Conservation (phyloP, 768 basidiomycete genomes). For the Trichaptum fuscoviolaceum region DNA sequence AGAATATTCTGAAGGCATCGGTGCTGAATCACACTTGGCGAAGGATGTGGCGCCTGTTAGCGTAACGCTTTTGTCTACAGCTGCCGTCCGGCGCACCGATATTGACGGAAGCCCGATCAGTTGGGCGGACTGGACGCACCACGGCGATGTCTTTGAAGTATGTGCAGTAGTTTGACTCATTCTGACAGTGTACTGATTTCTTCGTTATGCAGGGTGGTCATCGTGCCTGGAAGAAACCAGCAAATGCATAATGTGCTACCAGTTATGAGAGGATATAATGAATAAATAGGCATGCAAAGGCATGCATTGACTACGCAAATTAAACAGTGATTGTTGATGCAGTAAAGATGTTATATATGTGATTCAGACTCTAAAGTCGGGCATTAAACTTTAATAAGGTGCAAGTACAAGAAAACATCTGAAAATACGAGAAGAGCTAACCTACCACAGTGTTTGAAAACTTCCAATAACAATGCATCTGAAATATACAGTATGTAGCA, state of each 20-base stretch:
- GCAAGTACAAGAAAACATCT: too few species aligned
- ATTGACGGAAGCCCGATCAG: slow-evolving; percentile 15
- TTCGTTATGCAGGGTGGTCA: not conserved
- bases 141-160: slow-evolving; percentile 19
- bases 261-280: not conserved
- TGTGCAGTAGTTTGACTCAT: slow-evolving; percentile 2
- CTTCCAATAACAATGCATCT: too few species aligned
- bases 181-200: not conserved
- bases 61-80: slow-evolving; percentile 18
- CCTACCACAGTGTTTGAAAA: too few species aligned
- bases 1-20: not conserved
- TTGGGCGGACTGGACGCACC: slow-evolving; percentile 20
- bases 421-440: too few species aligned
- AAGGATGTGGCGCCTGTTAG: slow-evolving; percentile 14
- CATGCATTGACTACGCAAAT: too few species aligned
- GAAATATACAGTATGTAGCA: too few species aligned
- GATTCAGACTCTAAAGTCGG: too few species aligned
- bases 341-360: too few species aligned
- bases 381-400: too few species aligned
- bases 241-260: not conserved
- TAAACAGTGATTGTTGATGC: too few species aligned
- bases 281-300: not conserved
- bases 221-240: not conserved
- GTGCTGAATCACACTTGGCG: not conserved
- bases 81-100: slow-evolving; percentile 18